phyloP scores from a whole-genome alignment of 129 eudicot species.

The Glebionis coronaria region DNA sequence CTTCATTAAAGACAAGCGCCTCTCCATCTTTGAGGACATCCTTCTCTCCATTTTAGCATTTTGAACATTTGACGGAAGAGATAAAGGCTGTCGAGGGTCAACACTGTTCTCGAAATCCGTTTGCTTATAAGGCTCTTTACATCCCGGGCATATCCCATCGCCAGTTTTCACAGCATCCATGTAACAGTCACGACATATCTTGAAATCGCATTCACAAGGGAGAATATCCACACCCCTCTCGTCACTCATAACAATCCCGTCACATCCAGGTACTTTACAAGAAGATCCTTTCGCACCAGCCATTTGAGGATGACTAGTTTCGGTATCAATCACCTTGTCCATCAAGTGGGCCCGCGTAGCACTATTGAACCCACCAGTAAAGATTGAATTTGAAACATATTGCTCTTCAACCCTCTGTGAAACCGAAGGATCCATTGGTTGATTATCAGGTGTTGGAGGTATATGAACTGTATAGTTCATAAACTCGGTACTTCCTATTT shows the following conservation, averaged over 20 bases:
- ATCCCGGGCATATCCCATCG: slow-evolving; percentile 60
- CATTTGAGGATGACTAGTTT: slow-evolving; percentile 60
- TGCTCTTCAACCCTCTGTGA: slow-evolving; percentile 60
- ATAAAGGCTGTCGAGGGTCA: slow-evolving; percentile 35
- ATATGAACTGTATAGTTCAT: slow-evolving; percentile 43
- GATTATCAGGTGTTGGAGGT: slow-evolving; percentile 66
- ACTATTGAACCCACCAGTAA: slow-evolving; percentile 68
- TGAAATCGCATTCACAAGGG: slow-evolving; percentile 72
- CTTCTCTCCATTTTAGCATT: slow-evolving; percentile 41
- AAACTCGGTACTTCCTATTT: slow-evolving; percentile 35
- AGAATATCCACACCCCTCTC: slow-evolving; percentile 55
- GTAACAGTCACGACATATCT: slow-evolving; percentile 65
- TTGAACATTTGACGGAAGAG: slow-evolving; percentile 36
- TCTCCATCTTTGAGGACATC: slow-evolving; percentile 44
- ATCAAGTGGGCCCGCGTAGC: slow-evolving; percentile 63
- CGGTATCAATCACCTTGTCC: slow-evolving; percentile 65
- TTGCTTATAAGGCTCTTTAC: slow-evolving; percentile 56
- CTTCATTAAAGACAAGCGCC: slow-evolving; percentile 52
- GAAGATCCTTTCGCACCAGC: slow-evolving; percentile 67
- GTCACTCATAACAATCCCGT: slow-evolving; percentile 62
- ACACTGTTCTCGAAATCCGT: slow-evolving; percentile 38
- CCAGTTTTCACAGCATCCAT: slow-evolving; percentile 55
- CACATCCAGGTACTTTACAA: slow-evolving; percentile 57
- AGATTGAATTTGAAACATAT: slow-evolving; percentile 55
- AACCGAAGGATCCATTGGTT: slow-evolving; percentile 59